phyloP scores from a whole-genome alignment of 2,329 filamentous ascomycete species.

The Penicillium concentricum region DNA sequence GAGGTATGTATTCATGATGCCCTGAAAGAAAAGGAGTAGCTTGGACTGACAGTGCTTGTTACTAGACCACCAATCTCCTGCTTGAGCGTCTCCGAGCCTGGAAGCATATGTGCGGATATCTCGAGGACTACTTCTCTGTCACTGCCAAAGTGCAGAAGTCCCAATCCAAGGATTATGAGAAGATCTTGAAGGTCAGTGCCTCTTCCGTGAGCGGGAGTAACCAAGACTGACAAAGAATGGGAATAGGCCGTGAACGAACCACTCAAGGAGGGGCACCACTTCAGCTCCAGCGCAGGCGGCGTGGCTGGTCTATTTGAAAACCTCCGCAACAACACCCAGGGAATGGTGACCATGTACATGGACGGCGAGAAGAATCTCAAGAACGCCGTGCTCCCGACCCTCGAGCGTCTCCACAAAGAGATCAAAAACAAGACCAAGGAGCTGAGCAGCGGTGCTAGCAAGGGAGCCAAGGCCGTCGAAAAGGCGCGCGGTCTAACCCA shows the following conservation, averaged over 20 bases:
- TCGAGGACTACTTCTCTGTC: slow-evolving; percentile 83
- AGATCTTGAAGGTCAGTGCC: slow-evolving; percentile 71
- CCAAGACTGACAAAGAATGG: neutral
- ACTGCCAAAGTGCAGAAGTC: slow-evolving; percentile 83
- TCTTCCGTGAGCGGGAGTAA: neutral
- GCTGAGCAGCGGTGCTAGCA: slow-evolving; percentile 74
- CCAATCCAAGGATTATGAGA: slow-evolving; percentile 93
- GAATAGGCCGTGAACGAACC: slow-evolving; percentile 76
- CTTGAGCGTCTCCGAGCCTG: slow-evolving; percentile 86
- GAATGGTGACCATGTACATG: slow-evolving; percentile 80
- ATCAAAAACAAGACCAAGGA: slow-evolving; percentile 97
- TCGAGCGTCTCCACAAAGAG: slow-evolving; percentile 89
- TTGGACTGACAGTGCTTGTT: slow-evolving; percentile 2
- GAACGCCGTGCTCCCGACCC: slow-evolving; percentile 77
- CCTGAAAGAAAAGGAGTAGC: neutral
- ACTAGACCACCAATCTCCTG: slow-evolving; percentile 73
- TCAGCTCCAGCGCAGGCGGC: slow-evolving; percentile 84
- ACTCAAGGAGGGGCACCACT: slow-evolving; percentile 86
- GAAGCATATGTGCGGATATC: slow-evolving; percentile 89
- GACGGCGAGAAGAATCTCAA: slow-evolving; percentile 92
- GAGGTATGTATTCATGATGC: slow-evolving; percentile 31
- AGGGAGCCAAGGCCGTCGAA: slow-evolving; percentile 85
- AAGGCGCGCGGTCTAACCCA: slow-evolving; percentile 83
- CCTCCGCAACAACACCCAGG: slow-evolving; percentile 76
- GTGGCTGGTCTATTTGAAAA: slow-evolving; percentile 91